These are phyloP conservation scores for Fusarium tuaranense DNA, from an alignment of 2,329 filamentous ascomycete species.

Conservation along the genomic window DNA sequence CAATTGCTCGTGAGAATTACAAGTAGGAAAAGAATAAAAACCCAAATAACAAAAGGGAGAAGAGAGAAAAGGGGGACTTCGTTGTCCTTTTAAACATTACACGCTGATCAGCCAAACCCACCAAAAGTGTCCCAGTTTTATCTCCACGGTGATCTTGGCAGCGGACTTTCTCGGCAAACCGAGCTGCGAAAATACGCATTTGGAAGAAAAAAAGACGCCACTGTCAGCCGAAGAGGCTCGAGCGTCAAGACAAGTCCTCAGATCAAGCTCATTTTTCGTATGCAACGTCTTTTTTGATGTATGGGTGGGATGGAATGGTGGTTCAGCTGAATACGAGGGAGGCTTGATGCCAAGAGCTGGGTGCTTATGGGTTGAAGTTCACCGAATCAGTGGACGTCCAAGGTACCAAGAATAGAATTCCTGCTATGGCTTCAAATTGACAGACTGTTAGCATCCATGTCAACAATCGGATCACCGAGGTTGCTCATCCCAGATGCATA, in stretches of 20 bases:
- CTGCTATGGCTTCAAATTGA: not conserved
- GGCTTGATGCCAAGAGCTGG: not conserved
- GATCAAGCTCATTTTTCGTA: not conserved
- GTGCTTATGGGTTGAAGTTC: not conserved
- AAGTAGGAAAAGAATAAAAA: not conserved
- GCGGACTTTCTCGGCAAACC: not conserved
- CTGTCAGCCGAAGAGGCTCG: not conserved
- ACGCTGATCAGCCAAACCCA: not conserved
- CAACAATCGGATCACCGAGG: not conserved
- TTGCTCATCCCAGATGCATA: too few relatives aligned
- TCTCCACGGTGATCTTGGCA: not conserved
- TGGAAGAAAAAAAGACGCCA: not conserved
- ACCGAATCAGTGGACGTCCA: not conserved
- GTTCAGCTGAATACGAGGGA: not conserved
- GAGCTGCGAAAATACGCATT: not conserved
- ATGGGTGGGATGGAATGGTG: not conserved
- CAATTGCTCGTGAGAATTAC: not conserved
- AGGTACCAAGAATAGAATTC: not conserved
- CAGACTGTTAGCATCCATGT: not conserved
- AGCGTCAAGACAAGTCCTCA: not conserved
- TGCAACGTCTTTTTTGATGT: not conserved
- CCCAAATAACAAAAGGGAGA: not conserved
- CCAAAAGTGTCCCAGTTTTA: not conserved
- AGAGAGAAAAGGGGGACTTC: not conserved
- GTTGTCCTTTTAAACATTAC: not conserved